phyloP scores from a whole-genome alignment of 148 eudicot genomes.

The Silene latifolia region DNA sequence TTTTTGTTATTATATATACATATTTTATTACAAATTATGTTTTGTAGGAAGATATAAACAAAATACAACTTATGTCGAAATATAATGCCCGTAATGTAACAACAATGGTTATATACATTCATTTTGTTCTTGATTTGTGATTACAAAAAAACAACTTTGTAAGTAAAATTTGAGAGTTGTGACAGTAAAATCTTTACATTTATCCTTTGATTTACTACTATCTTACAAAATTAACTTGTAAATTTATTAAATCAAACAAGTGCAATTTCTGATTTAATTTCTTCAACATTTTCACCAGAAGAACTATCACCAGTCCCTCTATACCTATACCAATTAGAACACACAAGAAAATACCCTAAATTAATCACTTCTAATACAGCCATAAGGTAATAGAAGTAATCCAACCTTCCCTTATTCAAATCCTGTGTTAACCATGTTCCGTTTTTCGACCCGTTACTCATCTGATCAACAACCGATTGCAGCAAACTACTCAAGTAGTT shows the following conservation, averaged over 20 bases:
- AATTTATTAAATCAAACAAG: conserved; percentile 22
- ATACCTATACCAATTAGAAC: conserved; percentile 71
- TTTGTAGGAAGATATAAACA: too few species aligned
- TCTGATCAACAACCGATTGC: conserved; percentile 32
- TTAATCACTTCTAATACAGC: conserved; percentile 46
- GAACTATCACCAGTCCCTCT: conserved; percentile 24
- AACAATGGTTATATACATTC: not conserved
- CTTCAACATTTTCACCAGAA: conserved; percentile 12
- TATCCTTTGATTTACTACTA: not conserved
- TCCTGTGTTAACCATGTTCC: conserved; percentile 49
- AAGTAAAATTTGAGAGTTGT: not conserved
- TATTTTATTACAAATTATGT: too few species aligned
- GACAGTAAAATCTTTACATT: not conserved
- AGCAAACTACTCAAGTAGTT: conserved; percentile 56
- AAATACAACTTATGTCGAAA: too few species aligned
- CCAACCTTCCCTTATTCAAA: conserved; percentile 53
- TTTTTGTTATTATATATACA: too few species aligned
- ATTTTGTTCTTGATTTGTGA: too few species aligned
- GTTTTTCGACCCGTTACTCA: conserved; percentile 16
- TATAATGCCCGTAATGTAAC: not conserved
- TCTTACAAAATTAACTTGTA: not conserved
- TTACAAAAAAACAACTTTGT: too few species aligned
- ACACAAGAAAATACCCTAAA: conserved; percentile 41
- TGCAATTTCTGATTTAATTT: conserved; percentile 22
- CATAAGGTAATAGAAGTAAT: conserved; percentile 49